Evolutionary conservation across 192 early-diverging fungal species (phyloP), one percentile per base, ranked within the genome.

Genomic region (Podila minutissima): DNA sequence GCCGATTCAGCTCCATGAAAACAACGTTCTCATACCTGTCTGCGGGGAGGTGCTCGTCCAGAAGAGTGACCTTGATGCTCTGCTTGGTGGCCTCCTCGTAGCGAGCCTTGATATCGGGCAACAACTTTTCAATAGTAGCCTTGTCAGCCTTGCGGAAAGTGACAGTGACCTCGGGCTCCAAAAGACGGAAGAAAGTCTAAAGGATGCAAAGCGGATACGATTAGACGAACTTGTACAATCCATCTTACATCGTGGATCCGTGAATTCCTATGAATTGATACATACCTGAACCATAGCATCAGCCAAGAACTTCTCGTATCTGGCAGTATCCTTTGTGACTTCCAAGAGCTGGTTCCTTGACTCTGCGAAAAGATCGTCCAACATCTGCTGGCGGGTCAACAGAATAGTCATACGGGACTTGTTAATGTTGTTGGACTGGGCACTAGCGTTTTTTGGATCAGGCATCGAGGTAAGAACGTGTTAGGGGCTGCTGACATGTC

Each of bases 351-450:
- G 84, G 46, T 63, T 69, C 58, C 88, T 84, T 9, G 96, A 87
- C 19, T 97, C 94, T 20, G 81, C 84, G 68, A 96, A 94, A 38
- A 98, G 87, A 20, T 93, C 88, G 63, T 96, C 92, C 37, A 99
- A 84, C 71, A 96, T 86, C 67, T 93, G 87, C 74, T 99, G 96
- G 66, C 97, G 95, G 32, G 91, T 88, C 83, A 96, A 90, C 48
- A 99, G 89, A 33, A 97, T 88, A 62, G 89, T 89, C 65, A 99
- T 90, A 65, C 97, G 93, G 55, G 95, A 93, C 88, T 97, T 97
- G 93, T 99, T 99, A 81, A 97, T 91, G 67, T 94, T 91, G 77
- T 96, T 98, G 29, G 97, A 99, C 72, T 96, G 94, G 26, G 95
- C 88, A 84, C 95, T 96, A 82, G 41, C 41, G 32, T 57, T 60